Base-by-base conservation (phyloP, 345 rosid species). In the Hevea brasiliensis region DNA sequence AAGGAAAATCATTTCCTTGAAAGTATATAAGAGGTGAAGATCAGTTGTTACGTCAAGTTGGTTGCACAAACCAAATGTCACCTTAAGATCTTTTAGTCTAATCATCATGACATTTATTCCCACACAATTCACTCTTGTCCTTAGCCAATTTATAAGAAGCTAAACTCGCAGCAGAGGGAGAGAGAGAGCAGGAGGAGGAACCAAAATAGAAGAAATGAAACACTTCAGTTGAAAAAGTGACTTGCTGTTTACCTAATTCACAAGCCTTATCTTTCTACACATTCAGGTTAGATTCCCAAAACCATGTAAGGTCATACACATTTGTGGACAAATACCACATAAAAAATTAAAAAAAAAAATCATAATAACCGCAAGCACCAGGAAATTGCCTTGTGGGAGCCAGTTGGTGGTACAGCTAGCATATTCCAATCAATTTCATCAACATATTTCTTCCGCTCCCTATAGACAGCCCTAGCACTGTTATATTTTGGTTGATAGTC, bases 381-480 rank as follows among this genome's bases (percentile, higher is more conserved):
- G 60, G 66, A 77, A 77, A 65, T 77, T 83, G 81, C 97, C 95
- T 92, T 90, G 85, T 72, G 69, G 76, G 90, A 84, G 72, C 89
- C 92, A 57, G 88, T 84, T 67, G 99, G 97, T 74, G 97, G 96
- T 24, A 90, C 90, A 77, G 98, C 97, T 73, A 92, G 94, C 89
- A 88, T 84, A 80, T 88, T 92, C 95, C 88, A 92, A 80, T 94
- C 99, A 82, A 94, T 89, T 71, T 92, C 99, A 78, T 94, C 97
- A 71, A 88, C 83, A 73, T 86, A 92, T 83, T 94, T 94, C 89
- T 94, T 94, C 80, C 89, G 84, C 76, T 94, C 97, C 78, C 95
- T 84, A 72, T 92, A 92, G 41, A 92, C 97, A 35, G 99, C 99
- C 86, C 92, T 87, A 44, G 99, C 92, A 79, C 96, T 94, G 77